phyloP scores from a whole-genome alignment of 1,284 basidiomycete species.

The Sutorius eximius region DNA sequence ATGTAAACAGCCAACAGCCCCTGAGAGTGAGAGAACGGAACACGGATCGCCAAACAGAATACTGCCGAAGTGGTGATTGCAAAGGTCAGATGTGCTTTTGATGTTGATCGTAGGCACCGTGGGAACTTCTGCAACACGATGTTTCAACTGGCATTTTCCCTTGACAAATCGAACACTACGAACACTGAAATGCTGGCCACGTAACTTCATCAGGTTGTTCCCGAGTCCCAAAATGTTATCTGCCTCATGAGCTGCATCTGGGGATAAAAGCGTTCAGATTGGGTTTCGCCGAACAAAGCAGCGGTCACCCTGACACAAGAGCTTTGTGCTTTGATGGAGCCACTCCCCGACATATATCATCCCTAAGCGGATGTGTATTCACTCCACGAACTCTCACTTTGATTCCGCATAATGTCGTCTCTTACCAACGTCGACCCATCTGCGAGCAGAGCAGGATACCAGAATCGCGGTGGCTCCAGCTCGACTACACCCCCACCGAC shows the following conservation, averaged over 20 bases:
- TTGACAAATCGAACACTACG: not conserved
- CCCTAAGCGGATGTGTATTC: not conserved
- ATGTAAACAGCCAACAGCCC: too few species aligned
- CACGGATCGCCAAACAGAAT: too few species aligned
- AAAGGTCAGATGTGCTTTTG: too few species aligned
- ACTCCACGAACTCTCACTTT: constrained; percentile 3
- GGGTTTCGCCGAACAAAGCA: constrained; percentile 13
- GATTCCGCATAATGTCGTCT: constrained; percentile 11
- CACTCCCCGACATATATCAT: constrained; percentile 6
- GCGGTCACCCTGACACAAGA: not conserved
- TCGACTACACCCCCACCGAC: not conserved
- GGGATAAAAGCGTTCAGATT: not conserved
- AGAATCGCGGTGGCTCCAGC: not conserved
- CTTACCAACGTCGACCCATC: not conserved
- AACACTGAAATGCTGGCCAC: not conserved
- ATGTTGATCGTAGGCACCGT: not conserved
- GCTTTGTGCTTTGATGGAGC: constrained; percentile 21
- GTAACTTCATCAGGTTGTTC: not conserved
- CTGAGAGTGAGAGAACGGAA: too few species aligned
- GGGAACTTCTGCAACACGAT: not conserved
- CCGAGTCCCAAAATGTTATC: too few species aligned
- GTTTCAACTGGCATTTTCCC: not conserved
- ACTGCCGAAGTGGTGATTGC: too few species aligned
- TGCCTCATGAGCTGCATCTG: not conserved
- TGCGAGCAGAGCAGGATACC: not conserved